These are phyloP conservation scores for Calocera viscosa DNA, from an alignment of 768 basidiomycete genomes.

Conservation along the genomic window DNA sequence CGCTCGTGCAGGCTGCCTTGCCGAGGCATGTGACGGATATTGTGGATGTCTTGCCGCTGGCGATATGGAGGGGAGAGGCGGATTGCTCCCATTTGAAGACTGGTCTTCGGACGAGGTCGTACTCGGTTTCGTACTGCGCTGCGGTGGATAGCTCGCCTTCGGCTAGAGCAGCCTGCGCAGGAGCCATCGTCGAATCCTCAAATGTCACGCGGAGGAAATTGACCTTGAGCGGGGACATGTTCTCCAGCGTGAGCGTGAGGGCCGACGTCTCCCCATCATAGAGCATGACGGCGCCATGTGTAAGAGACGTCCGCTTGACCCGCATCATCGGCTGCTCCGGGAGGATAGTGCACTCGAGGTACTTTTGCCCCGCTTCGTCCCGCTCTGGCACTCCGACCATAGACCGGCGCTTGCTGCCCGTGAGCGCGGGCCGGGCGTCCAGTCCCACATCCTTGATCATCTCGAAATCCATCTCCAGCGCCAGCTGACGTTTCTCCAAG, in stretches of 20 bases:
- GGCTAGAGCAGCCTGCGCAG: slow-evolving; percentile 60
- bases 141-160: slow-evolving; percentile 72
- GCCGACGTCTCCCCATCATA: slow-evolving; percentile 90
- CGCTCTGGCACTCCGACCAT: slow-evolving; percentile 20
- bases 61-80: slow-evolving; percentile 37
- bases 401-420: slow-evolving; percentile 28
- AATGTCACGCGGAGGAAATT: slow-evolving; percentile 80
- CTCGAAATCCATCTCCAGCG: slow-evolving; percentile 50
- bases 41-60: slow-evolving; percentile 57
- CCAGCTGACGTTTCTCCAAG: slow-evolving; percentile 35
- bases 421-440: slow-evolving; percentile 39
- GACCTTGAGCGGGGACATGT: slow-evolving; percentile 59
- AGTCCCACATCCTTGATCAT: slow-evolving; percentile 66
- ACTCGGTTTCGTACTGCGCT: slow-evolving; percentile 84
- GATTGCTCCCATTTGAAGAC: slow-evolving; percentile 61
- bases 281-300: slow-evolving; percentile 87
- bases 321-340: slow-evolving; percentile 78
- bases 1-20: slow-evolving; percentile 77
- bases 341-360: slow-evolving; percentile 71
- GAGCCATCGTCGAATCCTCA: slow-evolving; percentile 75
- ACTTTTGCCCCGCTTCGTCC: slow-evolving; percentile 26
- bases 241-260: slow-evolving; percentile 79
- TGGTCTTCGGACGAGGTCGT: slow-evolving; percentile 60
- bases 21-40: slow-evolving; percentile 67
- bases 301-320: slow-evolving; percentile 76